Evolutionary conservation across 1,284 basidiomycete genomes (phyloP), one percentile per base, ranked within the genome.

Genomic region (Irpex sp.): DNA sequence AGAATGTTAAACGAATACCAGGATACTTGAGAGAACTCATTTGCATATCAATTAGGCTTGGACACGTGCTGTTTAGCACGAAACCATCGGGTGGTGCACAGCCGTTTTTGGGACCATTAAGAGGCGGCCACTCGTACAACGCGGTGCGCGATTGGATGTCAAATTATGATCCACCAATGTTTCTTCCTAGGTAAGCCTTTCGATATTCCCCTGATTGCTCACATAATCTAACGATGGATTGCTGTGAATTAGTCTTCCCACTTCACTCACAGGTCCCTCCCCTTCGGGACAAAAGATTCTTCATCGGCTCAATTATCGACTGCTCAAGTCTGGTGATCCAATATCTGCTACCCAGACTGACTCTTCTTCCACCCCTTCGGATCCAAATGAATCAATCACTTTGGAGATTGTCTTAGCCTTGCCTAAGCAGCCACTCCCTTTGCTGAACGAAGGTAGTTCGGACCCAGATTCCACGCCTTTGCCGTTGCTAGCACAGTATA

Each of bases 291-390:
- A 81, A 64, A 77, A 69, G 60, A 65, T 79, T 57, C 61, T 86
- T 9, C 84, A 85, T 66, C 83, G 87, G 36, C 72, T 91, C 34
- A 70, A 85, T 56, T 92, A 91, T 71, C 80, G 75, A 64, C 77
- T 79, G 9, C 62, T 78, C 5, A 17, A 61, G 34, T 5, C 47
- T 26, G 40, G 44, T 44, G 26, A 21, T 38, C 37, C 36, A n/a
- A 26, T 59, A 8, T 59, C 57, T 31, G 58, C 17, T 51, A 34
- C 31, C 54, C 57, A 54, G 60, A 54, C 52, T 19, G 44, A 11
- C 2, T 40, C 11, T 48, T 34, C 54, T 57, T 57, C n/a, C 31
- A 26, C 51, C 47, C 37, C 52, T 49, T 47, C 61, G 5, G 37
- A 38, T 6, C 57, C 57, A 6, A 65, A 56, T 17, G 54, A 68